Percentiles rank a stretch among this genome's conserved stretches.
Evolutionary conservation across 2,329 filamentous ascomycete species (phyloP).

Genomic region (Aspergillus brunneoviolaceus): DNA sequence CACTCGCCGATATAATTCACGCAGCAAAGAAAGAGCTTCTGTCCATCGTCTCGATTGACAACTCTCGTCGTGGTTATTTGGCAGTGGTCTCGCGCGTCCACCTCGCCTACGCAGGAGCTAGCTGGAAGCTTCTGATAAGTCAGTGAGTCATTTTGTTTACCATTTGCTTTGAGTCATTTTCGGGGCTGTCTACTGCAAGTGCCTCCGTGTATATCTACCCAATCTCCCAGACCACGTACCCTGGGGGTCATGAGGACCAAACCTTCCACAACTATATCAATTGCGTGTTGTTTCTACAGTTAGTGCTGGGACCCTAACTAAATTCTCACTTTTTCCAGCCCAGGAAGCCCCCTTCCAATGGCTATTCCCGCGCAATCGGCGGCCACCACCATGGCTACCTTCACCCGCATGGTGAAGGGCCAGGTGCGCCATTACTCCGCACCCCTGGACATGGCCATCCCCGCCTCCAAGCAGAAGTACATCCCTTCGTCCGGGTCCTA

Average conservation of each 20-base stretch:
- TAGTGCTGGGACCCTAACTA: not conserved
- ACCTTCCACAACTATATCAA: not conserved
- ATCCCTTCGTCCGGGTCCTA: constrained; percentile 82
- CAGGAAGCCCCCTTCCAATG: constrained; percentile 20
- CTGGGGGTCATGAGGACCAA: not conserved
- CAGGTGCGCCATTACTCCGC: constrained; percentile 48
- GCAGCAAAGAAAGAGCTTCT: not conserved
- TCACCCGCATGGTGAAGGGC: constrained; percentile 38
- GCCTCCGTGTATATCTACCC: constrained; percentile 4
- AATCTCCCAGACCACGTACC: not conserved
- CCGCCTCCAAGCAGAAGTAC: constrained; percentile 83
- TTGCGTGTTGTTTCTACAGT: not conserved
- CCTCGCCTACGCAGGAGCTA: constrained; percentile 2
- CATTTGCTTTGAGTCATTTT: constrained; percentile 13
- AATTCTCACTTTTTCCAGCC: not conserved
- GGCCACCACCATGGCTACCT: constrained; percentile 33
- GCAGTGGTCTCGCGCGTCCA: constrained; percentile 9
- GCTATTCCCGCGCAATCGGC: constrained; percentile 27
- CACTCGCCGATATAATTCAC: constrained; percentile 1
- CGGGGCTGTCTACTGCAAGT: constrained; percentile 1
- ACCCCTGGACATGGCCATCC: constrained; percentile 56
- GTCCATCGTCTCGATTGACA: not conserved
- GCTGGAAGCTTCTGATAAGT: not conserved
- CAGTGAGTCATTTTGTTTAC: not conserved
- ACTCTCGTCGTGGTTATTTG: not conserved